A percentile compares a stretch with the other conserved stretches of the same genome.
Conservation (phyloP, 306 rosid species). For the Lagenaria siceraria region DNA sequence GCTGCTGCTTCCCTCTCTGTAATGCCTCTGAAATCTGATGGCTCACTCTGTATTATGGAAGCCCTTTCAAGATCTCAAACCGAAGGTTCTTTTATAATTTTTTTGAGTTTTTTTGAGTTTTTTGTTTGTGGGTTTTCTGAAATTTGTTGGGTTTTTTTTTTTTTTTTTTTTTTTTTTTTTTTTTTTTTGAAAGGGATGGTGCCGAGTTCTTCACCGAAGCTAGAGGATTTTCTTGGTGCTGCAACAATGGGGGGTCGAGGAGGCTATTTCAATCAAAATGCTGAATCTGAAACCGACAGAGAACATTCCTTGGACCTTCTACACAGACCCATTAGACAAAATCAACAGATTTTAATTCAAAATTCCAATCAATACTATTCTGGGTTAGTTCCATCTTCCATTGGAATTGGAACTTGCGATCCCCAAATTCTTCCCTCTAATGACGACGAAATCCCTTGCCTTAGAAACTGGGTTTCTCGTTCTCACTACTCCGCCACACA, state of each 20-base stretch:
- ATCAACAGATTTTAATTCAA: slow-evolving; percentile 15
- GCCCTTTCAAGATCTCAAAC: slow-evolving; percentile 67
- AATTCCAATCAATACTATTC: slow-evolving; percentile 35
- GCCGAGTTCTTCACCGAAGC: slow-evolving; percentile 65
- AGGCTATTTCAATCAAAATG: slow-evolving; percentile 48
- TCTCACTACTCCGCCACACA: not conserved
- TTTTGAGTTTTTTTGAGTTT: not conserved
- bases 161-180: not conserved
- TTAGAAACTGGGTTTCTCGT: slow-evolving; percentile 8
- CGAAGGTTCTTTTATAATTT: slow-evolving; percentile 33
- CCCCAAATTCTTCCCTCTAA: not conserved
- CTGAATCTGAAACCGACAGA: slow-evolving; percentile 26
- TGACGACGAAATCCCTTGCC: not conserved
- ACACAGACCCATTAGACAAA: slow-evolving; percentile 20
- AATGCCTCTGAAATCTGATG: slow-evolving; percentile 91
- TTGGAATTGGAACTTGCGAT: not conserved
- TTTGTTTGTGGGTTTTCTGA: too few species aligned
- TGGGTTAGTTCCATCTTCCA: slow-evolving; percentile 12
- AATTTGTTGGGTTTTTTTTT: not conserved
- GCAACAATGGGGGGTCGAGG: slow-evolving; percentile 33
- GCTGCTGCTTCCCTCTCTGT: slow-evolving; percentile 35
- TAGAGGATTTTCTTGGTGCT: slow-evolving; percentile 83
- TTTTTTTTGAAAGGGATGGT: slow-evolving; percentile 32
- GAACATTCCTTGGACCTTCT: slow-evolving; percentile 31
- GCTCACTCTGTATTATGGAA: slow-evolving; percentile 89